phyloP scores from a whole-genome alignment of 148 eudicot species.

The Rhododendron vialii region DNA sequence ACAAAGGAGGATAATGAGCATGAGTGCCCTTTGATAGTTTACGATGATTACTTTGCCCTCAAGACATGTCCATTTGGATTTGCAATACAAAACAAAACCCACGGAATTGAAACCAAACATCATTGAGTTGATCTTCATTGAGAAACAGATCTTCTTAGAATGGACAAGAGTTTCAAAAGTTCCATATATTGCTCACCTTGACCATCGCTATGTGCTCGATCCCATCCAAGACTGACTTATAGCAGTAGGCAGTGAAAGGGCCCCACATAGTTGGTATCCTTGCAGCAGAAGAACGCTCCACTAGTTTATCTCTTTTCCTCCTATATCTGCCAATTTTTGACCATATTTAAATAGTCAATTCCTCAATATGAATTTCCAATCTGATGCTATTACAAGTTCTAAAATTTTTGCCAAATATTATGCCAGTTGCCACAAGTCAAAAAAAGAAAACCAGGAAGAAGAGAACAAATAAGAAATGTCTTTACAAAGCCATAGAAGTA shows the following conservation, averaged over 20 bases:
- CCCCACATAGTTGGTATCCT: conserved; percentile 89
- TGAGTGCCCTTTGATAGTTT: not conserved
- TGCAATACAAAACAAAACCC: not conserved
- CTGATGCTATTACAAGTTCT: conserved; percentile 5
- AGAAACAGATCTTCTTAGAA: not conserved
- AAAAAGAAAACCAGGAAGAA: not conserved
- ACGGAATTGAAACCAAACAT: not conserved
- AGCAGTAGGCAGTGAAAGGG: conserved; percentile 74
- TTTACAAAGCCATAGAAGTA: not conserved
- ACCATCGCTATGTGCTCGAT: conserved; percentile 96
- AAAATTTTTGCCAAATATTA: conserved; percentile 2
- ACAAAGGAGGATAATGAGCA: not conserved
- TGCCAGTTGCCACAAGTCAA: not conserved
- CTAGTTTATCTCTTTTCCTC: conserved; percentile 69
- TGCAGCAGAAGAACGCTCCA: conserved; percentile 72
- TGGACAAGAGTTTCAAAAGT: not conserved
- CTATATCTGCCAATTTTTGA: conserved; percentile 53
- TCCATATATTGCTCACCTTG: conserved; percentile 46
- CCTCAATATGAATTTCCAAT: not conserved
- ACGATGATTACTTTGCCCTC: not conserved
- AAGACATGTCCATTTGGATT: not conserved
- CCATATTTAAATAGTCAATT: conserved; percentile 9
- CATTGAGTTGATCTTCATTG: not conserved
- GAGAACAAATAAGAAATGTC: not conserved
- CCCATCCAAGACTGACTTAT: conserved; percentile 73